Conservation (phyloP, 2,329 filamentous ascomycete species). For the Tolypocladium amazonense region DNA sequence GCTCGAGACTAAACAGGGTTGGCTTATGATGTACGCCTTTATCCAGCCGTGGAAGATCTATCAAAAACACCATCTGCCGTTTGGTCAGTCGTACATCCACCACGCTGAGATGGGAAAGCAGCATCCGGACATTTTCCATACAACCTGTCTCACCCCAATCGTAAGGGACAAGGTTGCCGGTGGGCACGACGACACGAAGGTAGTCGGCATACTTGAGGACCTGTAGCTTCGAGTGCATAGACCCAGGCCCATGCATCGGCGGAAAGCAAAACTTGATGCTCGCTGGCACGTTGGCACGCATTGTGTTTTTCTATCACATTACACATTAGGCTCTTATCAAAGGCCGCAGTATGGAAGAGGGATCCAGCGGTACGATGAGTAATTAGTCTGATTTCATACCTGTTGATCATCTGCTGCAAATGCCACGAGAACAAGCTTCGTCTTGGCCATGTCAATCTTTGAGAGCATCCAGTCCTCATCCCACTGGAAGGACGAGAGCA, state of each 20-base stretch:
- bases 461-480: conserved; percentile 68
- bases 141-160: conserved; percentile 83
- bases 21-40: conserved; percentile 17
- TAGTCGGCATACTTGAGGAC: conserved; percentile 67
- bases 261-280: conserved; percentile 70
- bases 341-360: background rate
- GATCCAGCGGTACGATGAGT: background rate
- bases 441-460: conserved; percentile 53
- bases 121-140: conserved; percentile 65
- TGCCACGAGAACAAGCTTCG: conserved; percentile 51
- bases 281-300: conserved; percentile 37
- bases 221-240: conserved; percentile 94
- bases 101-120: background rate
- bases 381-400: conserved; percentile 25
- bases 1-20: conserved; percentile 54
- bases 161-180: conserved; percentile 72
- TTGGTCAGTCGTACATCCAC: background rate
- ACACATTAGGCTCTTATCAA: conserved; percentile 7
- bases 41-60: conserved; percentile 67
- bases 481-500: conserved; percentile 83
- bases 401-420: conserved; percentile 42
- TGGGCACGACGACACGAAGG: conserved; percentile 73
- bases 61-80: conserved; percentile 67
- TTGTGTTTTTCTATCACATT: conserved; percentile 28
- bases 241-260: conserved; percentile 60